Base-by-base conservation (phyloP, 768 basidiomycete species). In the Xerocomellus amylosporus region DNA sequence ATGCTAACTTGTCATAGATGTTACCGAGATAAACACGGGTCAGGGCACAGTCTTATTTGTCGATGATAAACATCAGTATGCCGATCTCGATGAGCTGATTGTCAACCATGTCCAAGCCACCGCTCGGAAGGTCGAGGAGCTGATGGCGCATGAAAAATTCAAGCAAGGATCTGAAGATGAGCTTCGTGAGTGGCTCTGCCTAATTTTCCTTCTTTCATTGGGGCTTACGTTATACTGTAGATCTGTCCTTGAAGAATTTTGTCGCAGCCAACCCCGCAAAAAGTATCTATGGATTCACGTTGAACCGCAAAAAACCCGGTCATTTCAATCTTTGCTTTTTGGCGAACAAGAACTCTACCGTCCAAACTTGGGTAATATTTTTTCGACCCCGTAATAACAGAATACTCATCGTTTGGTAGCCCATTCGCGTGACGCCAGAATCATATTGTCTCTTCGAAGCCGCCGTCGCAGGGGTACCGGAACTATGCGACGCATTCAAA, bases 401-500 rank as follows among this genome's bases (percentile, higher is more conserved):
- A 19, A 17, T 42, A 37, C 19, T 56, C 22, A 54, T 52, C 37
- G 50, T 59, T 45, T 58, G 48, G 15, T 54, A 93, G 92, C 90
- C 90, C 37, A 84, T 95, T 43, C 86, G 92, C 43, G 90, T 94
- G 40, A 81, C 88, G 7, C 93, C 92, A 2, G 87, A 91, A 71
- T 89, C 89, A 6, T 97, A 94, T 67, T 88, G 88, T 66, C 80
- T 98, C 17, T 93, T 92, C 63, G 92, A 94, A 59, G 90, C 92
- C 7, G 84, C 92, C 43, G 91, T 93, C 24, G 86, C 90, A 8
- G 93, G 92, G 36, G 92, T 98, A 24, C 86, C 90, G 5, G 93
- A 97, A 70, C 74, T 98, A 5, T 97, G 96, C 59, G 95, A 98
- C 69, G 94, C 95, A 19, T 98, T 98, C 84, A 98, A 98, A 84